A percentile compares a stretch with the other conserved stretches of the same genome.
Conservation (phyloP, 306 rosid species). For the Inga laurina region DNA sequence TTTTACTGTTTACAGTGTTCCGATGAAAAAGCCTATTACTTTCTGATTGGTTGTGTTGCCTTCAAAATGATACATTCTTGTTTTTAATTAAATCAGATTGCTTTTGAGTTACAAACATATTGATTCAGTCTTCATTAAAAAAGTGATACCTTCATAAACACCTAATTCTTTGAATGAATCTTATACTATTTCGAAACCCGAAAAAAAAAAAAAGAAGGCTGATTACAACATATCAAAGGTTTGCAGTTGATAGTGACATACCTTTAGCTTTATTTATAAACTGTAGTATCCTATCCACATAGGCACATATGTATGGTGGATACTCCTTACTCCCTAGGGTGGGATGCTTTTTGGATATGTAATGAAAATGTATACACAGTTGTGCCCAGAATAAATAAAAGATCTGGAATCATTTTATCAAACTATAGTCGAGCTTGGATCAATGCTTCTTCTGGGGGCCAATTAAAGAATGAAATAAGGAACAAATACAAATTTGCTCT, state of each 20-base stretch:
- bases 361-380: neutral
- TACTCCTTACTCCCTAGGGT: neutral
- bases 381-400: constrained; percentile 3
- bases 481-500: constrained; percentile 4
- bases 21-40: too few species aligned
- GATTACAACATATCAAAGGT: neutral
- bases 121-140: neutral
- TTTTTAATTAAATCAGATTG: too few species aligned
- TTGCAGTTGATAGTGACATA: neutral
- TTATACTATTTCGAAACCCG: neutral
- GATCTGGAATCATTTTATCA: neutral
- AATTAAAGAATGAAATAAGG: neutral
- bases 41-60: too few species aligned
- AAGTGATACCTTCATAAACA: neutral
- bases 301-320: neutral
- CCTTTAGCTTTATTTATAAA: neutral
- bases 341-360: neutral
- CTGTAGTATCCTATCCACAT: neutral
- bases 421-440: neutral
- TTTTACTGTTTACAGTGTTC: too few species aligned
- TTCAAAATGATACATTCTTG: too few species aligned
- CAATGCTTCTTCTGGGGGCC: neutral
- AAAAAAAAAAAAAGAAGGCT: neutral
- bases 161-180: neutral
- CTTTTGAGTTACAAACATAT: neutral